Percentiles rank a stretch among this genome's conserved stretches.
These are phyloP conservation scores for Phaeosphaeriaceae sp. DNA, from an alignment of 2,329 filamentous ascomycete genomes.

Conservation along the genomic window DNA sequence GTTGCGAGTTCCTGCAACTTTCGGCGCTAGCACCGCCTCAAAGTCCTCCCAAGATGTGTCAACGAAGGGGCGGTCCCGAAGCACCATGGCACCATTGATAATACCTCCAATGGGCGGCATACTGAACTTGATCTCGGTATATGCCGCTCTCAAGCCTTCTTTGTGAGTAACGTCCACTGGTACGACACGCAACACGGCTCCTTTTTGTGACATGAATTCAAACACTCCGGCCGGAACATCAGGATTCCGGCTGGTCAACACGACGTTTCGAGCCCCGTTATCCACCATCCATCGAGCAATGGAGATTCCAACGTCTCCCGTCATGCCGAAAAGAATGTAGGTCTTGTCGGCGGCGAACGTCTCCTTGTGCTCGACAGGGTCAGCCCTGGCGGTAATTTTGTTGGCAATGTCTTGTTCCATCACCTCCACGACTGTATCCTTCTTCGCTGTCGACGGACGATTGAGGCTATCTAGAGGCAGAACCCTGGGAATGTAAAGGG, in stretches of 20 bases:
- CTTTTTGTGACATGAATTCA: constrained; percentile 1
- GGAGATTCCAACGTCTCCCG: constrained; percentile 20
- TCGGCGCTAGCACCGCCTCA: constrained; percentile 11
- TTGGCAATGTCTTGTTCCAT: too few relatives aligned
- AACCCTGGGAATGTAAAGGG: constrained; percentile 10
- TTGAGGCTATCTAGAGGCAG: background rate
- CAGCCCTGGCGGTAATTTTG: too few relatives aligned
- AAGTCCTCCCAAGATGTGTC: constrained; percentile 8
- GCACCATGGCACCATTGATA: constrained; percentile 23
- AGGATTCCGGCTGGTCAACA: constrained; percentile 50
- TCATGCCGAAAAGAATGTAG: constrained; percentile 24
- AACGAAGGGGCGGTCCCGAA: constrained; percentile 12
- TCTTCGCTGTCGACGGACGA: background rate
- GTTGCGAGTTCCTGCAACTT: constrained; percentile 17
- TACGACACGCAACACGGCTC: constrained; percentile 7
- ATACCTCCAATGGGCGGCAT: constrained; percentile 20
- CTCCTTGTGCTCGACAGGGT: background rate
- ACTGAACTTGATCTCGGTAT: too few relatives aligned
- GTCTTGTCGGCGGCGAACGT: constrained; percentile 13
- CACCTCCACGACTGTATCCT: too few relatives aligned
- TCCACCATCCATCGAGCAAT: constrained; percentile 25
- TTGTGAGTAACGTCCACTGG: constrained; percentile 10
- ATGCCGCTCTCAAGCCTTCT: too few relatives aligned
- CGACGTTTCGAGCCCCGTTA: constrained; percentile 20
- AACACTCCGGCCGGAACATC: constrained; percentile 21